Evolutionary conservation across 179 eudicot genomes (phyloP).

Genomic region (Nepenthes alata): DNA sequence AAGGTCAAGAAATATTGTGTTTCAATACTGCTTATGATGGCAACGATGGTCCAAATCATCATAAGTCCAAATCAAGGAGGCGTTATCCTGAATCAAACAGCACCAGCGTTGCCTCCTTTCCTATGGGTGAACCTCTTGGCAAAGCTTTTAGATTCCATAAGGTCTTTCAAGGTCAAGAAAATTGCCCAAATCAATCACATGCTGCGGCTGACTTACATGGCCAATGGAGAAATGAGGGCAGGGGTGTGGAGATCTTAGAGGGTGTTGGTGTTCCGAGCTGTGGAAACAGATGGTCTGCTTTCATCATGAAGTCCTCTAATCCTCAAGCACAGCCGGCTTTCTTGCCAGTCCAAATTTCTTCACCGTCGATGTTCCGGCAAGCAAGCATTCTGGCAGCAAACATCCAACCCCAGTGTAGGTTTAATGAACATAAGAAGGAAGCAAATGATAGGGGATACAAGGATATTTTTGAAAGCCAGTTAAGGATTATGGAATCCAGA

Average conservation of each 20-base stretch:
- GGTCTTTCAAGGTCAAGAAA: conserved; percentile 99
- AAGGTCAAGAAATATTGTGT: conserved; percentile 97
- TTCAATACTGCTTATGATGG: conserved; percentile 31
- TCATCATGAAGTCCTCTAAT: not conserved
- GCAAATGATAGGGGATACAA: not conserved
- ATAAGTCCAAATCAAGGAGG: conserved; percentile 31
- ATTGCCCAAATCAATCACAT: not conserved
- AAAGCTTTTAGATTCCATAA: conserved; percentile 49
- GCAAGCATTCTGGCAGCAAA: conserved; percentile 1
- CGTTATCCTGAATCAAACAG: conserved; percentile 16
- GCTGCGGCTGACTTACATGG: not conserved
- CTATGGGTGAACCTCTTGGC: conserved; percentile 30
- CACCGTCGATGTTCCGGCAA: conserved; percentile 63
- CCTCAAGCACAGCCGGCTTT: not conserved
- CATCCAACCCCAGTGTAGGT: not conserved
- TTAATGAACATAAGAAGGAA: not conserved
- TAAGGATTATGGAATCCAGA: no score
- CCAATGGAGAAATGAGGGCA: not conserved
- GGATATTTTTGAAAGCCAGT: no score
- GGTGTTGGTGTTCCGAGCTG: not conserved
- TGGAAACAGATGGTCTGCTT: not conserved
- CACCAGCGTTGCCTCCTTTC: conserved; percentile 12
- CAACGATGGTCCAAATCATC: conserved; percentile 30
- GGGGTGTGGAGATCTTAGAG: not conserved
- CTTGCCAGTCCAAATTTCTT: conserved; percentile 22